A percentile compares a stretch with the other conserved stretches of the same genome.
These are phyloP conservation scores for Galerina sulciceps DNA, from an alignment of 768 basidiomycete species.

Conservation along the genomic window DNA sequence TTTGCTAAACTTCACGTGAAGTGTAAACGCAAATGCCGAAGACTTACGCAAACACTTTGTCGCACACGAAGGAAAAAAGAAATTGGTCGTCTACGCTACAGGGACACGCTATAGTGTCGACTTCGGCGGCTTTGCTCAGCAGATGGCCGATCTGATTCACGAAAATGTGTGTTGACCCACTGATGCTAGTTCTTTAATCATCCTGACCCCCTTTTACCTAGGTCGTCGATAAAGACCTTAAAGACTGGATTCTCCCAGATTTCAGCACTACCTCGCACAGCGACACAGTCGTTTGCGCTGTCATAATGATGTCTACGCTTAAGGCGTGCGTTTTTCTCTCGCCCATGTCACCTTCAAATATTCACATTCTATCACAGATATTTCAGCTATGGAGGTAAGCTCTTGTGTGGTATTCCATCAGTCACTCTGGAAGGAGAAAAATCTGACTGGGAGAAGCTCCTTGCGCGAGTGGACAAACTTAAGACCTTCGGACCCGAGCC, in stretches of 20 bases:
- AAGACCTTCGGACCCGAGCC: constrained; percentile 16
- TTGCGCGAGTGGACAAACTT: constrained; percentile 20
- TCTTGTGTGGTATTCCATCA: constrained; percentile 26
- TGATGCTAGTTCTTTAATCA: constrained; percentile 16
- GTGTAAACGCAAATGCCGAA: constrained; percentile 21
- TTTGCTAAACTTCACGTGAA: background rate
- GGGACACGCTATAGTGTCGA: constrained; percentile 25
- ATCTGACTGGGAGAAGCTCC: constrained; percentile 24
- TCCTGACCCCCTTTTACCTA: background rate
- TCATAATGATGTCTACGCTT: constrained; percentile 22
- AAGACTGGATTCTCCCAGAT: constrained; percentile 21
- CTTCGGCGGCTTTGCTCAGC: constrained; percentile 31
- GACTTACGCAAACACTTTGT: constrained; percentile 35
- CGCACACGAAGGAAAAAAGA: constrained; percentile 32
- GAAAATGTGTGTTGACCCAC: constrained; percentile 20
- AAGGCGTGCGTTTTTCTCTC: constrained; percentile 15
- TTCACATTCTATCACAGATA: constrained; percentile 12
- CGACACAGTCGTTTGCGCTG: constrained; percentile 19
- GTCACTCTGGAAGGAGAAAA: constrained; percentile 27
- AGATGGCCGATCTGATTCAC: constrained; percentile 27
- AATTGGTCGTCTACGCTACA: constrained; percentile 26
- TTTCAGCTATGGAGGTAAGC: constrained; percentile 17
- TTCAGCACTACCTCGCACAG: constrained; percentile 16
- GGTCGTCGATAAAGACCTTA: constrained; percentile 18
- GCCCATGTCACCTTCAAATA: background rate